Evolutionary conservation across 129 eudicot species (phyloP), one percentile per base, ranked within the genome.

Genomic region (Cynara cardunculus): DNA sequence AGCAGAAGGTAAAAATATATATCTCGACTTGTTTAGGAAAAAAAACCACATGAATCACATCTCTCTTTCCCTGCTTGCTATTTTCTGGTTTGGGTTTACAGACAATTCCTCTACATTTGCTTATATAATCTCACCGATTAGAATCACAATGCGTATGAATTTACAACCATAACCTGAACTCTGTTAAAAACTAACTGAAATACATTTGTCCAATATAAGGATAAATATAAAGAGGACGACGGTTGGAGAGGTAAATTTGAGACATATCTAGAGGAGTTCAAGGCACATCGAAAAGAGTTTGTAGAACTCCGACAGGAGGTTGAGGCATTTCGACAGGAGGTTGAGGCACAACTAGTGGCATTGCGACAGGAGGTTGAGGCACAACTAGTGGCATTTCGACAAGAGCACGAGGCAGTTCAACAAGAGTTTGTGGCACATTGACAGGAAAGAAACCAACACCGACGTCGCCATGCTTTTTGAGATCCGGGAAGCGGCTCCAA

Each of bases 1-100:
- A 85, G 37, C 73, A 70, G 59, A 80, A 67, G 87, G 87, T 85
- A 85, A 56, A 62, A 10, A 81, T 41, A 8, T 24, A 81, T 65
- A 13, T 24, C 10, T 30, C 74, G 31, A 22, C 78, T 41, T 31
- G 0, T 61, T 44, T 49, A 14, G 49, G 49, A n/a, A n/a, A n/a
- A n/a, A n/a, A n/a, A n/a, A n/a, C n/a, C n/a, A n/a, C n/a, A n/a
- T n/a, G n/a, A n/a, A n/a, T n/a, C n/a, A n/a, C n/a, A n/a, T n/a
- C n/a, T n/a, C n/a, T n/a, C n/a, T n/a, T n/a, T n/a, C n/a, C n/a
- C n/a, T n/a, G n/a, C n/a, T n/a, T n/a, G n/a, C n/a, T n/a, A n/a
- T n/a, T n/a, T n/a, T n/a, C n/a, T 39, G 10, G 49, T 39, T 11
- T 39, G 49, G 11, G 49, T 39, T 41, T 41, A 41, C 53, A 41